phyloP scores from a whole-genome alignment of 352 stramenopile genomes.

The Globisporangium perplexum region DNA sequence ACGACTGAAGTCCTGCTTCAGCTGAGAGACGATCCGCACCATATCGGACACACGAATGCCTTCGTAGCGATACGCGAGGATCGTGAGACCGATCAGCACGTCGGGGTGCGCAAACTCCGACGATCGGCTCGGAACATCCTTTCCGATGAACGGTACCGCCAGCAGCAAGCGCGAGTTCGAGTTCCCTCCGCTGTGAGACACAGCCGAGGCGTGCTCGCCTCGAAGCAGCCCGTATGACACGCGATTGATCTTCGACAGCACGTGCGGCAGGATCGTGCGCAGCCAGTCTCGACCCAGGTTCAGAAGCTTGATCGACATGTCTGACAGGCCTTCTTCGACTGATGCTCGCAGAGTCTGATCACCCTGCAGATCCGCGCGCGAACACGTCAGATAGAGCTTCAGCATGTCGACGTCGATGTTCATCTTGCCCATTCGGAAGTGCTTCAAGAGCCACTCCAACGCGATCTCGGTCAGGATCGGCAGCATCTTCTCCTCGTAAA shows the following conservation, averaged over 20 bases:
- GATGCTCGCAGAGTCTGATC: constrained; percentile 73
- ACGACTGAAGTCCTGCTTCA: constrained; percentile 86
- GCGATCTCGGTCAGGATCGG: constrained; percentile 90
- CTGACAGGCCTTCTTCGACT: constrained; percentile 65
- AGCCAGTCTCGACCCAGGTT: constrained; percentile 98
- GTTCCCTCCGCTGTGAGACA: constrained; percentile 48
- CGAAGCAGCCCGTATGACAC: constrained; percentile 97
- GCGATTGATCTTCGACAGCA: constrained; percentile 98
- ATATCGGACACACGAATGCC: constrained; percentile 82
- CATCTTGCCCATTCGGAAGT: constrained; percentile 93
- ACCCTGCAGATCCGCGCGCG: constrained; percentile 52
- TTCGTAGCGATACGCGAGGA: constrained; percentile 90
- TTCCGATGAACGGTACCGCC: constrained; percentile 98
- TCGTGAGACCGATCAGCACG: constrained; percentile 90
- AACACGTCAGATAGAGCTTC: constrained; percentile 63
- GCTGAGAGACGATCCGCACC: constrained; percentile 79
- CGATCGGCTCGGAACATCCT: constrained; percentile 97
- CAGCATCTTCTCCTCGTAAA: constrained; percentile 93
- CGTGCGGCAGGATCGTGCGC: constrained; percentile 96
- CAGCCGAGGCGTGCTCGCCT: constrained; percentile 47
- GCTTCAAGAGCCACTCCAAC: constrained; percentile 77
- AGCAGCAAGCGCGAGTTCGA: constrained; percentile 95
- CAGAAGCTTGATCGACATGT: constrained; percentile 95
- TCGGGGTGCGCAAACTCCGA: constrained; percentile 99
- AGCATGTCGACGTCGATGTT: constrained; percentile 77